Base-by-base conservation (phyloP, 176 grass and related monocot genomes). In the Guadua angustifolia region DNA sequence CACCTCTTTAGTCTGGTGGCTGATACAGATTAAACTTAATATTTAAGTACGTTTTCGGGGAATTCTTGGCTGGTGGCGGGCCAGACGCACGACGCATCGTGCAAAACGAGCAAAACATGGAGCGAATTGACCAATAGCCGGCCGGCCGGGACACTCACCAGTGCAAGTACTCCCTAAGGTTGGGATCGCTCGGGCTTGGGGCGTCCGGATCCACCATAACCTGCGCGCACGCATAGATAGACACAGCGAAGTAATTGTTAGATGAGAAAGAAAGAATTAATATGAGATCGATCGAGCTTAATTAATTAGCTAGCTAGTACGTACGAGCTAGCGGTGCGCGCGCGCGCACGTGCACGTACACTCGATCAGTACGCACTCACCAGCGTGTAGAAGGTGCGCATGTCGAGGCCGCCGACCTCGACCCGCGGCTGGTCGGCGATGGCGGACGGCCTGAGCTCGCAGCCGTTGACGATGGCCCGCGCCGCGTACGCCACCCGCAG, bases 351-450 rank as follows among this genome's bases (percentile, higher is more conserved):
- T 7, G 4, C 35, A 11, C 2, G 24, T 7, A 26, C 7, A 26
- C 18, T 16, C 7, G 21, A 13, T 35, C 17, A 38, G 9, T 7
- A 39, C 9, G 36, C 29, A 84, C 83, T 86, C 74, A 89, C 92
- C 66, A 94, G 92, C 39, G 92, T 94, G 89, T 89, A 92, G 80
- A 89, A 89, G 51, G 89, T 88, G 73, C 83, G 77, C 86, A 85
- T 69, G 88, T 94, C 87, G 0, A 84, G 70, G 12, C 80, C 86
- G 66, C 83, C 89, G 76, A 92, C 84, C 24, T 87, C 76, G 75
- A 94, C 89, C 68, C 64, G 84, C 43, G 92, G 92, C 65, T 92
- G 92, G 0, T 92, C 76, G 57, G 47, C 76, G 66, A 92, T 33
- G 53, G 92, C 92, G 66, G 86, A 81, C 4, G 92, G 81, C 43